Base-by-base conservation (phyloP, 139 green algal species). In the Tetraselmis striata region DNA sequence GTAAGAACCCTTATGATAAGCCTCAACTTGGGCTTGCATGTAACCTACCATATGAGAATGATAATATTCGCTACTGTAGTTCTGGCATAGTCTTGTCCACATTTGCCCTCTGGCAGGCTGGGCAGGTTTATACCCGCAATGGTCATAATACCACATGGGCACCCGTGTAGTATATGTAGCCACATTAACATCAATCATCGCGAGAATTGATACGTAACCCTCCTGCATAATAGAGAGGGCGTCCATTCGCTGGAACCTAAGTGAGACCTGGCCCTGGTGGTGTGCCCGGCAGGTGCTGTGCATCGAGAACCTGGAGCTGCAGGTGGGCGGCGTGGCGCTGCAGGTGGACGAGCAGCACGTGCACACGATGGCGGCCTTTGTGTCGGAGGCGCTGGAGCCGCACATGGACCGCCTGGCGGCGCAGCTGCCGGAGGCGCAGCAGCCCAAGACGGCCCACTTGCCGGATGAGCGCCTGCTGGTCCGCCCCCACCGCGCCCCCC, bases 201-300 rank as follows among this genome's bases (percentile, higher is more conserved):
- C n/a, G n/a, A n/a, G n/a, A n/a, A n/a, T n/a, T n/a, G n/a, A n/a
- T n/a, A n/a, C n/a, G n/a, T n/a, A n/a, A n/a, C n/a, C n/a, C 2
- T 30, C 31, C 24, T 25, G 27, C 28, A 30, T 1, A 2, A 24
- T 81, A 23, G 79, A 77, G 18, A 24, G 59, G 79, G n/a, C 29
- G 32, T 67, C 32, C 25, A 74, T 32, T 81, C 85, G 0, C 31
- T 91, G 28, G 5, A n/a, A n/a, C n/a, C n/a, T n/a, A n/a, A n/a
- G n/a, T n/a, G n/a, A n/a, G n/a, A 58, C 11, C 78, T 87, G 0
- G 85, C 86, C 0, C n/a, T 85, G 18, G 85, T 87, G 30, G 59
- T 93, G 29, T 97, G 93, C 31, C 23, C 29, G 22, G 27, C 89
- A 90, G 18, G 91, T 96, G n/a, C 29, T 94, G 78, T 97, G 94